Evolutionary conservation across 495 filamentous ascomycete species (phyloP).

Genomic region (Lepraria neglecta): DNA sequence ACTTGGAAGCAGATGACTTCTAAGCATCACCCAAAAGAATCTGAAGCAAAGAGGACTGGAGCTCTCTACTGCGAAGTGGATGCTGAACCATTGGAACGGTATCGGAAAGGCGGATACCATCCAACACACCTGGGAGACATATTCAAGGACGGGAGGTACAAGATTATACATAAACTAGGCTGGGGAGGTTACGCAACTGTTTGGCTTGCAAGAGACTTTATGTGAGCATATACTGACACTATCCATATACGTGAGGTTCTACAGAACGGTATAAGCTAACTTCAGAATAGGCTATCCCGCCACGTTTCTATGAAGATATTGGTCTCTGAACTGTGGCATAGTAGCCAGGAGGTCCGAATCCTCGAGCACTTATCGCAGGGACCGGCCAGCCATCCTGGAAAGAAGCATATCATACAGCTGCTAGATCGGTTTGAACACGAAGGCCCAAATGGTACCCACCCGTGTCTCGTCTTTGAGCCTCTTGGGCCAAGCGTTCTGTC

Average conservation of each 20-base stretch:
- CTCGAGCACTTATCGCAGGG: constrained; percentile 24
- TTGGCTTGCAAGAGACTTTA: constrained; percentile 43
- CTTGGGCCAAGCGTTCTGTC: constrained; percentile 39
- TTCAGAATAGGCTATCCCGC: background rate
- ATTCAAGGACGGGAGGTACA: constrained; percentile 36
- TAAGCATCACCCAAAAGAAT: background rate
- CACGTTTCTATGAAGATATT: constrained; percentile 41
- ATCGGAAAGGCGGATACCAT: constrained; percentile 42
- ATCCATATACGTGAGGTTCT: too few relatives aligned
- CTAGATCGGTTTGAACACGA: constrained; percentile 39
- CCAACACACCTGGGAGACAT: constrained; percentile 44
- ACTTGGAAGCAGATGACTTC: background rate
- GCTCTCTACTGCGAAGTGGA: constrained; percentile 14
- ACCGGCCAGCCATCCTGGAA: constrained; percentile 27
- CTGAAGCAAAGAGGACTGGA: background rate
- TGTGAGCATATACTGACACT: background rate
- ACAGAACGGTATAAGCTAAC: background rate
- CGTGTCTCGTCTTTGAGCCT: constrained; percentile 44
- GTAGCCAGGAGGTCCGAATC: constrained; percentile 27
- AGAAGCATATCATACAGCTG: constrained; percentile 35
- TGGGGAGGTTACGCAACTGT: constrained; percentile 47
- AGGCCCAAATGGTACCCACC: constrained; percentile 45
- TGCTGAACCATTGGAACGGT: constrained; percentile 24
- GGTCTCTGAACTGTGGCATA: constrained; percentile 26
- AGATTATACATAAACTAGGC: constrained; percentile 50